Base-by-base conservation (phyloP, 1,284 basidiomycete species). In the Cutaneotrichosporon spelunceum region DNA sequence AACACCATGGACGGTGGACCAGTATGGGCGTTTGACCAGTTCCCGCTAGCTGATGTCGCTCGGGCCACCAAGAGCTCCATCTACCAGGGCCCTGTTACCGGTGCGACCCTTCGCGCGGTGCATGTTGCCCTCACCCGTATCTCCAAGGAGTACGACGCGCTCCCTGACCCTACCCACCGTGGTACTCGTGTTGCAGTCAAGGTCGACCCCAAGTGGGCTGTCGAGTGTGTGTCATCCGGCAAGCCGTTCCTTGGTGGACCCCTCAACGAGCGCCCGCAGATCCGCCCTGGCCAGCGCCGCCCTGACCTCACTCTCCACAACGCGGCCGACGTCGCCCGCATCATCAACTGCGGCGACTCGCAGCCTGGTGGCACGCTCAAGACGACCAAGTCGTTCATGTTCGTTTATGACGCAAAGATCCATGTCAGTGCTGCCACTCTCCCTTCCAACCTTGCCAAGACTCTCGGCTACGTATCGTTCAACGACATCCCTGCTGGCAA, bases 1-100 rank as follows among this genome's bases (percentile, higher is more conserved):
- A 76, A 79, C 59, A 70, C 80, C 21, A 72, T 82, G 45, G 81
- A 82, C 68, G 78, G 76, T 0, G 81, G 81, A 5, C 78, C 80
- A 1, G 75, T 81, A 16, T 81, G 81, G 80, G 81, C 81, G 2
- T 82, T 79, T 67, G 80, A 81, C 56, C 80, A 80, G 64, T 82
- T 82, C 64, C 68, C 72, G 14, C 67, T 81, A 2, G 74, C 76
- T 1, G 64, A 68, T 5, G 60, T 73, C 16, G 66, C 73, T 9
- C 60, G 57, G 1, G 63, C 76, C 60, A 77, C 81, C 36, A 82
- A 82, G 65, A 79, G 79, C 8, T 68, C 72, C 10, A 65, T 82
- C 14, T 82, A 82, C 62, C 79, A 81, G 34, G 75, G 75, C 10
- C 71, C 75, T 4, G 74, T 81, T 33, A 79, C 79, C 0, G 66